These are phyloP conservation scores for Lepidium didymum DNA, from an alignment of 345 rosid genomes.

Conservation along the genomic window DNA sequence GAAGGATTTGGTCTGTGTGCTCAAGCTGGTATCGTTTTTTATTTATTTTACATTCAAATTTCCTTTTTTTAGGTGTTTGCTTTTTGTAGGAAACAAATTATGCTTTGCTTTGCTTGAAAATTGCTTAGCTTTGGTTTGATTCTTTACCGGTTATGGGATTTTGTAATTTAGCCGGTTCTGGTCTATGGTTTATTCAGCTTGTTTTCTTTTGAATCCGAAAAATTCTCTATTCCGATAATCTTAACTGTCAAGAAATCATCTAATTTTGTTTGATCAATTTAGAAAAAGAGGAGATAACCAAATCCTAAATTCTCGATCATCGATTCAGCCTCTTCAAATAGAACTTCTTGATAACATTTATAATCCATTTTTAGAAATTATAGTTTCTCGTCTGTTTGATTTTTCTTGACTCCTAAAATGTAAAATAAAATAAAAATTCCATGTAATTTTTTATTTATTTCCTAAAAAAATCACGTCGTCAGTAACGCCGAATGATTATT, in stretches of 20 bases:
- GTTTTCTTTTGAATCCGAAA: background rate
- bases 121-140: slow-evolving; percentile 8
- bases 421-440: background rate
- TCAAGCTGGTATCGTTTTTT: background rate
- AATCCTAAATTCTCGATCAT: background rate
- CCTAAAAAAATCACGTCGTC: background rate
- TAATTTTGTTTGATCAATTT: background rate
- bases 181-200: slow-evolving; percentile 8
- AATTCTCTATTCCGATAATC: slow-evolving; percentile 4
- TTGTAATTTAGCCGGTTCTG: slow-evolving; percentile 17
- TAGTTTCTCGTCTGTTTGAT: background rate
- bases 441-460: background rate
- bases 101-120: slow-evolving; percentile 13
- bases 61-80: slow-evolving; percentile 6
- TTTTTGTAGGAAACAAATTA: slow-evolving; percentile 8
- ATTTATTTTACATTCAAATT: background rate
- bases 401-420: background rate
- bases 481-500: slow-evolving; percentile 17
- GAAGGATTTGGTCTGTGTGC: background rate
- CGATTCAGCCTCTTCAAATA: background rate
- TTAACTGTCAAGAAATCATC: background rate
- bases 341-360: background rate
- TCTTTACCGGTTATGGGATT: slow-evolving; percentile 15
- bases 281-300: background rate
- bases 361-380: slow-evolving; percentile 3